Conservation (phyloP, 805 yeast species). For the Starmerella floricola region DNA sequence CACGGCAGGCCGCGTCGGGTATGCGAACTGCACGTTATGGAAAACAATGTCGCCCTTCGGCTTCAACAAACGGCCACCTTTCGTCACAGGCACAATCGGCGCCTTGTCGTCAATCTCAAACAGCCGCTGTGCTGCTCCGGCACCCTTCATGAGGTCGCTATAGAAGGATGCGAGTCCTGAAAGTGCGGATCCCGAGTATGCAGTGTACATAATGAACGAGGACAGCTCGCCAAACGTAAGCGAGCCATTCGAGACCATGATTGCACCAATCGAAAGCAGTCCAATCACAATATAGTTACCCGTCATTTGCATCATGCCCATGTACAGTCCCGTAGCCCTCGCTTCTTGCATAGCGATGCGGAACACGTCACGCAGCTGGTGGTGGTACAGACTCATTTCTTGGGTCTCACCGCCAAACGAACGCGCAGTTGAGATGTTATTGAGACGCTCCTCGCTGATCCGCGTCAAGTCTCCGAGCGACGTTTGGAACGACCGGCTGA, state of each 20-base stretch:
- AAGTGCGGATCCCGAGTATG: constrained; percentile 84
- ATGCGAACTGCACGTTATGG: constrained; percentile 51
- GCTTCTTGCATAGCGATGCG: constrained; percentile 71
- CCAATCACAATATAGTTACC: constrained; percentile 77
- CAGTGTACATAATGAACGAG: constrained; percentile 90
- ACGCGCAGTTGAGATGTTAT: constrained; percentile 77
- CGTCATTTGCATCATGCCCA: constrained; percentile 66
- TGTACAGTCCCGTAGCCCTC: constrained; percentile 58
- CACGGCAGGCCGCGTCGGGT: constrained; percentile 74
- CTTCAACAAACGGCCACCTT: constrained; percentile 40
- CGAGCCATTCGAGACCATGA: constrained; percentile 64
- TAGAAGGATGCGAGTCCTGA: constrained; percentile 84
- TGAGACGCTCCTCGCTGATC: constrained; percentile 82
- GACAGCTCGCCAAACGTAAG: constrained; percentile 80
- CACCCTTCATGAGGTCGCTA: constrained; percentile 91
- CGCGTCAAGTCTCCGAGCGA: constrained; percentile 78
- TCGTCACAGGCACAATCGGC: constrained; percentile 56
- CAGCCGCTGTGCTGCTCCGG: constrained; percentile 86
- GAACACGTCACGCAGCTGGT: constrained; percentile 54
- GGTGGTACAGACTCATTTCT: constrained; percentile 65
- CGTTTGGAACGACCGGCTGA: constrained; percentile 68
- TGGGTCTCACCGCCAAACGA: constrained; percentile 73
- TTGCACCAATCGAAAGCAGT: constrained; percentile 65
- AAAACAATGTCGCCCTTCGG: constrained; percentile 40
- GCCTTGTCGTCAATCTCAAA: constrained; percentile 74